Percentiles rank a stretch among this genome's conserved stretches.
phyloP scores from a whole-genome alignment of 192 early-diverging fungal genomes.

The Jimgerdemannia lactiflua region DNA sequence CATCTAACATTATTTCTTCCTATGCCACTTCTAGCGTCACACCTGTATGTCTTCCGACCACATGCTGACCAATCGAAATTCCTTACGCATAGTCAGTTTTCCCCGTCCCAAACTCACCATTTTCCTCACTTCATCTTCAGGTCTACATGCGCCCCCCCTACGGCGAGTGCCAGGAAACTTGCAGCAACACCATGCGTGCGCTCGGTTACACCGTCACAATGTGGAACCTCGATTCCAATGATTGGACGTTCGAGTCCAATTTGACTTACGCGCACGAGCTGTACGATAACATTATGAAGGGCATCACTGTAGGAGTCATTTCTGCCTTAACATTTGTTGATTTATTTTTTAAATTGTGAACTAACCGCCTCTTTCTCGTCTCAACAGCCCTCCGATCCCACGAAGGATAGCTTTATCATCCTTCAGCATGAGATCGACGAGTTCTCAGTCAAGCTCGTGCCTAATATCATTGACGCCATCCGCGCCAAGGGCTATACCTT shows the following conservation, averaged over 20 bases:
- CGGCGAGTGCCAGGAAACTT: constrained; percentile 22
- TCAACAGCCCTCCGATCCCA: constrained; percentile 18
- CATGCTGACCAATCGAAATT: constrained; percentile 3
- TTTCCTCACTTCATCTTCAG: constrained; percentile 48
- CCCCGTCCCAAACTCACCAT: constrained; percentile 47
- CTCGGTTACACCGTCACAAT: constrained; percentile 27
- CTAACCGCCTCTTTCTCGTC: too few relatives aligned
- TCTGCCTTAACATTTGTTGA: too few relatives aligned
- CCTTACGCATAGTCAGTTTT: constrained; percentile 36
- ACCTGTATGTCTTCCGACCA: too few relatives aligned
- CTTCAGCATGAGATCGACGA: constrained; percentile 40
- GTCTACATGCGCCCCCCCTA: constrained; percentile 61
- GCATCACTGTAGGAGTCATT: constrained; percentile 21
- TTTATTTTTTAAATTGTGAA: too few relatives aligned
- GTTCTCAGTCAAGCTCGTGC: constrained; percentile 27
- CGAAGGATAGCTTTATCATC: constrained; percentile 28
- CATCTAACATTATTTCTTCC: too few relatives aligned
- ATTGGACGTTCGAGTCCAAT: constrained; percentile 23
- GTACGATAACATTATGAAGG: constrained; percentile 17
- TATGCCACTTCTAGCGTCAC: too few relatives aligned
- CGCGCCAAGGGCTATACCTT: constrained; percentile 31
- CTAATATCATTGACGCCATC: constrained; percentile 30
- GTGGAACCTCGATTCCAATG: constrained; percentile 41
- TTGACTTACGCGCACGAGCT: constrained; percentile 4
- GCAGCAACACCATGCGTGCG: constrained; percentile 25